Percentiles rank a stretch among this genome's conserved stretches.
Evolutionary conservation across 352 stramenopile genomes (phyloP).

Genomic region (Globisporangium cylindrosporum): DNA sequence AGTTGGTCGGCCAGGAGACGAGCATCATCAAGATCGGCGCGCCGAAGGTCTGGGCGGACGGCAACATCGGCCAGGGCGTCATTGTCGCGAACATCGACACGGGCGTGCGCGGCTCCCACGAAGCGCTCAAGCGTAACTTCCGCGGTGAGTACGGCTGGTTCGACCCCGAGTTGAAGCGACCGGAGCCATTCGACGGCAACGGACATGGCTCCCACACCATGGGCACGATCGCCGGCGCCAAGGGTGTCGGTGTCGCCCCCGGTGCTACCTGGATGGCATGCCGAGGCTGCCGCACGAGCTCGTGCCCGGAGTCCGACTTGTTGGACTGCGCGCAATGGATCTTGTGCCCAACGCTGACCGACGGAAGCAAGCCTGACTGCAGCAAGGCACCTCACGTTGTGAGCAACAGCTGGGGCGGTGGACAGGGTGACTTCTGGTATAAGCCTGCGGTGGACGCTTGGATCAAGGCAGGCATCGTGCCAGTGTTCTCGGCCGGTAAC

Average conservation of each 20-base stretch:
- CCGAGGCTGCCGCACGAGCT: background rate
- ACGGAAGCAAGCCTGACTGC: conserved; percentile 22
- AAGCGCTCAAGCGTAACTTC: background rate
- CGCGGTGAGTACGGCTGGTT: no score
- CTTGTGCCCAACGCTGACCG: conserved; percentile 21
- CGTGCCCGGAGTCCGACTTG: no score
- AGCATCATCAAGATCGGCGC: background rate
- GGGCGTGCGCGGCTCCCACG: background rate
- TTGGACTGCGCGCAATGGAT: conserved; percentile 19
- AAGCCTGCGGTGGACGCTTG: conserved; percentile 20
- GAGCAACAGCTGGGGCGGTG: conserved; percentile 25
- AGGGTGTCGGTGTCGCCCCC: no score
- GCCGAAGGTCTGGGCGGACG: background rate
- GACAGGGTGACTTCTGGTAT: conserved; percentile 1
- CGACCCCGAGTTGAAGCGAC: no score
- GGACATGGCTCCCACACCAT: conserved; percentile 8
- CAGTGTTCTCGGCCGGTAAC: conserved; percentile 23
- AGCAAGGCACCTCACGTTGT: conserved; percentile 23
- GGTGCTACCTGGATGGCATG: no score
- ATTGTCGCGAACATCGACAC: background rate
- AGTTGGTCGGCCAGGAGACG: background rate
- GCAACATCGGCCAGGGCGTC: background rate
- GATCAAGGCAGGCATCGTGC: conserved; percentile 24
- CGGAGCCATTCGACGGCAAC: no score
- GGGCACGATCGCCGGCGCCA: background rate